phyloP scores from a whole-genome alignment of 2,329 filamentous ascomycete genomes.

The Botrytis fragariae region DNA sequence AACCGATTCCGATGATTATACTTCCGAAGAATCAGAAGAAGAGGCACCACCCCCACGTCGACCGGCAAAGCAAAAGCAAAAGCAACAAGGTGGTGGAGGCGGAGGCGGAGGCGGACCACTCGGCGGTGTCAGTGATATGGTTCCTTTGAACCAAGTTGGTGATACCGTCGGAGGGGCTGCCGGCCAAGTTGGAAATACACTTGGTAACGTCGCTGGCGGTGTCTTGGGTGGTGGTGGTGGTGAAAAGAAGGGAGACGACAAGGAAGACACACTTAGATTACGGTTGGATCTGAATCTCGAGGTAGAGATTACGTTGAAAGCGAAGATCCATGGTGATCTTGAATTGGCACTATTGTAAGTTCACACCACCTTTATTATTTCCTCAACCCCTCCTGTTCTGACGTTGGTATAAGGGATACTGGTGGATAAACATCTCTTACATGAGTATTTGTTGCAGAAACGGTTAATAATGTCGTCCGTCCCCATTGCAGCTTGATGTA shows the following conservation, averaged over 20 bases:
- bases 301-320: conserved; percentile 76
- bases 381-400: conserved; percentile 14
- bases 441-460: conserved; percentile 15
- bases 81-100: conserved; percentile 9
- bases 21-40: conserved; percentile 16
- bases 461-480: conserved; percentile 17
- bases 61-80: conserved; percentile 14
- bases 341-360: conserved; percentile 51
- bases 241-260: conserved; percentile 32
- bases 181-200: conserved; percentile 14
- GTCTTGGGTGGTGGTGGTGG: conserved; percentile 4
- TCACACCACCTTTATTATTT: conserved; percentile 2
- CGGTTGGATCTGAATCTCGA: conserved; percentile 74
- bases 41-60: conserved; percentile 18
- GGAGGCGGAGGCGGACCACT: conserved; percentile 16
- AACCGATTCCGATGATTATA: conserved; percentile 18
- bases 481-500: conserved; percentile 8
- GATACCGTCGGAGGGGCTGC: conserved; percentile 16
- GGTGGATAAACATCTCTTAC: conserved; percentile 17
- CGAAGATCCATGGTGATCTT: conserved; percentile 77
- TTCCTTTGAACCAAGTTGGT: conserved; percentile 14
- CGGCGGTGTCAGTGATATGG: conserved; percentile 18
- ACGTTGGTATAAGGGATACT: conserved; percentile 19
- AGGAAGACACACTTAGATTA: conserved; percentile 59
- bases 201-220: conserved; percentile 14